Base-by-base conservation (phyloP, 306 rosid genomes). In the Elaeagnus macrophylla region DNA sequence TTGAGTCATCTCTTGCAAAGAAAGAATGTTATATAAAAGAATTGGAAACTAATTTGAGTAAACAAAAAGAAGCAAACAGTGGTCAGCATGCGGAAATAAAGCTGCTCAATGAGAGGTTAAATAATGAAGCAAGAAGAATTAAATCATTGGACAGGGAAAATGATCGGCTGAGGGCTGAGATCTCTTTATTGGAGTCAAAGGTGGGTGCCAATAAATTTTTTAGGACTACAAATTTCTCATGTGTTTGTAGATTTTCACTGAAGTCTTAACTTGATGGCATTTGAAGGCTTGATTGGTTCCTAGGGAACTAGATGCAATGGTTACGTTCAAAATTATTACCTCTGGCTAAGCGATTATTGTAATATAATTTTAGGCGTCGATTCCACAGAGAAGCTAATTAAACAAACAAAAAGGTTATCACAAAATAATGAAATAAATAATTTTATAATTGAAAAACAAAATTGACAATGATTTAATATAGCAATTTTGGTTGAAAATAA, bases 181-280 rank as follows among this genome's bases (percentile, higher is more conserved):
- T 86, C 51, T 79, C 96, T 69, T 74, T 91, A 13, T 71, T 86
- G 78, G 97, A 91, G 82, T 83, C 96, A 48, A 91, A 86, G 93
- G 97, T 91, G 54, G 58, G 84, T 77, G 56, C 32, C 40, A 48
- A 53, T 51, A 20, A 41, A 56, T 40, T 57, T 44, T 10, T 42
- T 20, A 60, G 66, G 50, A 66, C 61, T 68, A 40, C 19, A 39
- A 39, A 14, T 9, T 56, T 57, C 54, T 37, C 20, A 48, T 7
- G 18, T 57, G 43, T 47, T 20, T 9, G 54, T 41, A 20, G 36
- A 48, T 39, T 16, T 48, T 51, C 42, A 54, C 38, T 25, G 45
- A 62, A 58, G 62, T 42, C 41, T 14, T 12, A 11, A 51, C 6
- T 48, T 47, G 50, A 42, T 5, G 46, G 46, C 10, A 40, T 19